Conservation (phyloP, 768 basidiomycete species). For the Suillus ampliporus region DNA sequence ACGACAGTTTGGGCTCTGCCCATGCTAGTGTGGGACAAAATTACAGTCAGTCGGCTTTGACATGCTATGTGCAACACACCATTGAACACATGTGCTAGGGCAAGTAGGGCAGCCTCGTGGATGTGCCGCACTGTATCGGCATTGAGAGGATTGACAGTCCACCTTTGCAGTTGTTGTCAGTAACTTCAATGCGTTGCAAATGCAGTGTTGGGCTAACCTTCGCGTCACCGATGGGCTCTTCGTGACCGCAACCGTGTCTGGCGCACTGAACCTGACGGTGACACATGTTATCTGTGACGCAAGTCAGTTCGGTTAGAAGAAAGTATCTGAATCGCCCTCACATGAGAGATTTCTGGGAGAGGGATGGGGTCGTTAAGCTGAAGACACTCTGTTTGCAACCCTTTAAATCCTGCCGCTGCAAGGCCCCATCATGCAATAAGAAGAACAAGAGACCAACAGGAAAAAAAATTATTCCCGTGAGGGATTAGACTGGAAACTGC, state of each 20-base stretch:
- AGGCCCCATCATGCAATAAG: conserved; percentile 12
- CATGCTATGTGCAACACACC: conserved; percentile 33
- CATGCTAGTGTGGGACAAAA: conserved; percentile 22
- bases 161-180: conserved; percentile 35
- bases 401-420: conserved; percentile 29
- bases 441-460: conserved; percentile 8
- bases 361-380: conserved; percentile 3
- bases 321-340: not conserved
- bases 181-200: not conserved
- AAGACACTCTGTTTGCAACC: conserved; percentile 1
- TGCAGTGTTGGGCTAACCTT: conserved; percentile 28
- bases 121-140: conserved; percentile 51
- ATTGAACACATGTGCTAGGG: conserved; percentile 45
- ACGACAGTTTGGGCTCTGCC: conserved; percentile 27
- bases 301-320: not conserved
- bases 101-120: conserved; percentile 41
- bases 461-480: conserved; percentile 7
- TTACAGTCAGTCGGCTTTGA: conserved; percentile 20
- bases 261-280: conserved; percentile 46
- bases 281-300: conserved; percentile 42
- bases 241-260: conserved; percentile 46
- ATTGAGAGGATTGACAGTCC: conserved; percentile 46
- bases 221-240: conserved; percentile 33
- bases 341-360: not conserved
- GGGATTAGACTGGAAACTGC: not conserved